Evolutionary conservation across 768 basidiomycete genomes (phyloP).

Genomic region (Multifurca ochricompacta): DNA sequence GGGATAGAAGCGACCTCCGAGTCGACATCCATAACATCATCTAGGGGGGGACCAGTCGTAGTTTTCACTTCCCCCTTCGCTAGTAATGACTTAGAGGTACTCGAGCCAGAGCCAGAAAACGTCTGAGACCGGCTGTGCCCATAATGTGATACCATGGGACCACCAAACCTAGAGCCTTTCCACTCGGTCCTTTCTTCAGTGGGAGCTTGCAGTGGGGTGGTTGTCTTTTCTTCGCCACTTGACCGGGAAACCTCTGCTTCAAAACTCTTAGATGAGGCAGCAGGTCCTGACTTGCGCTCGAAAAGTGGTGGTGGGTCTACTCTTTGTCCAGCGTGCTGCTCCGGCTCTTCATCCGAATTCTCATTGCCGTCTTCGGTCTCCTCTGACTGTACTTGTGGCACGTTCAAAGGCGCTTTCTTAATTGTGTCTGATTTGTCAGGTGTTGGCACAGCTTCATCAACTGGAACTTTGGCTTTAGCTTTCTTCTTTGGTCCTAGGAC

Average conservation of each 20-base stretch:
- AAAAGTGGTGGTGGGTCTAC: constrained; percentile 17
- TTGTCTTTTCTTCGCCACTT: not conserved
- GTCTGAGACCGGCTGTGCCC: not conserved
- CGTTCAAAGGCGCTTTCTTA: not conserved
- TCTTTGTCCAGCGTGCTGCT: constrained; percentile 12
- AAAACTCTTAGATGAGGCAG: not conserved
- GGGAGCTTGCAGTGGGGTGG: not conserved
- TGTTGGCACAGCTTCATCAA: constrained; percentile 3
- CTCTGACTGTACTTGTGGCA: not conserved
- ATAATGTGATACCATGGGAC: not conserved
- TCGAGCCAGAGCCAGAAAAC: constrained; percentile 3
- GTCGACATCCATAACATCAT: constrained; percentile 11
- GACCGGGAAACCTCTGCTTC: constrained; percentile 3
- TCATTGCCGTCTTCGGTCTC: constrained; percentile 2
- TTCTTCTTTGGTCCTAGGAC: not conserved
- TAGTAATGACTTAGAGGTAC: not conserved
- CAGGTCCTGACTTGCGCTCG: not conserved
- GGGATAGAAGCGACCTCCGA: not conserved
- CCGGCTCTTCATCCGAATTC: not conserved
- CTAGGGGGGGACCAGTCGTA: not conserved
- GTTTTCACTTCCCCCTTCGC: not conserved
- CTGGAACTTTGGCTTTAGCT: not conserved
- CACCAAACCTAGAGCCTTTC: not conserved
- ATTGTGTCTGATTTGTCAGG: not conserved
- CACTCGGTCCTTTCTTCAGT: not conserved